phyloP scores from a whole-genome alignment of 495 filamentous ascomycete genomes.

The Podospora pseudopauciseta region DNA sequence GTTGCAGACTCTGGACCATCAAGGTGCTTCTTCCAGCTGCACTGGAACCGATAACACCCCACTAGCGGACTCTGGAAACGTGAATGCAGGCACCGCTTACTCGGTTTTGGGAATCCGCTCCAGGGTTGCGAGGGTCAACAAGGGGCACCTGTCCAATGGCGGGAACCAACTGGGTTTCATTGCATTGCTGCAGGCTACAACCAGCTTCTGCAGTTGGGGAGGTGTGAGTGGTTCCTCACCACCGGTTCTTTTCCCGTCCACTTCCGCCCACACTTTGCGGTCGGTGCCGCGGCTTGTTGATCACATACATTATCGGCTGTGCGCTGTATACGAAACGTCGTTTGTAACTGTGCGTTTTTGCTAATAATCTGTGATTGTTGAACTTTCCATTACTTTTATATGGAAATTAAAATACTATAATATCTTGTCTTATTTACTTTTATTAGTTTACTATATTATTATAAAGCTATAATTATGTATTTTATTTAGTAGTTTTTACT shows the following conservation, averaged over 20 bases:
- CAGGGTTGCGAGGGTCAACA: background rate
- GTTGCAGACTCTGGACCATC: background rate
- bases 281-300: background rate
- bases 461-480: no score
- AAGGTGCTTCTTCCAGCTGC: background rate
- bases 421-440: no score
- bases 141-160: background rate
- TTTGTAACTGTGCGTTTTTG: no score
- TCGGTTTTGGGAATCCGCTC: background rate
- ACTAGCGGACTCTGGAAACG: background rate
- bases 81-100: background rate
- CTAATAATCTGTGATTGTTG: no score
- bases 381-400: no score
- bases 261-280: background rate
- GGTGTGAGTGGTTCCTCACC: background rate
- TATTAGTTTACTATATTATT: no score
- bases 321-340: no score
- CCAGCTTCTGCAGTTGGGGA: background rate
- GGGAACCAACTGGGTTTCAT: background rate
- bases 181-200: background rate
- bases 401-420: no score
- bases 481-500: no score
- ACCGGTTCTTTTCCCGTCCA: background rate
- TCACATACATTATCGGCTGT: background rate
- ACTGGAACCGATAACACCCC: background rate